A percentile compares a stretch with the other conserved stretches of the same genome.
phyloP scores from a whole-genome alignment of 768 basidiomycete species.

The Auricularia cornea region DNA sequence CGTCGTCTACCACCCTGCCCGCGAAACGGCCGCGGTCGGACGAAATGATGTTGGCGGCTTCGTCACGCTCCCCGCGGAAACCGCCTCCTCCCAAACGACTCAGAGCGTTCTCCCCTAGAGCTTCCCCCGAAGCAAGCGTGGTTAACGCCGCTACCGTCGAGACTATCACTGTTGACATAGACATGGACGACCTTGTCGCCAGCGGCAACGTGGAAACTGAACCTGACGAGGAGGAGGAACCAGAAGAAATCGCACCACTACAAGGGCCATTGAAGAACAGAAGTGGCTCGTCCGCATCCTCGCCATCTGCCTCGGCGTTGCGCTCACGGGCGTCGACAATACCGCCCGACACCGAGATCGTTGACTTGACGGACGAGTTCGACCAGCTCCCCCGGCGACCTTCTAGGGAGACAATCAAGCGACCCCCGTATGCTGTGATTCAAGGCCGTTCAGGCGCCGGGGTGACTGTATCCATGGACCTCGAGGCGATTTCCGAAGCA shows the following conservation, averaged over 20 bases:
- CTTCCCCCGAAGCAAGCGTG: neutral
- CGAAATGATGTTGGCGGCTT: no score
- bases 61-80: neutral
- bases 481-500: neutral
- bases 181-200: neutral
- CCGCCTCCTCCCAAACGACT: neutral
- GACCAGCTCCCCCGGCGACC: neutral
- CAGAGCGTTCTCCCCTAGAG: neutral
- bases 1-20: no score
- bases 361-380: neutral
- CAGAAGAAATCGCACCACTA: no score
- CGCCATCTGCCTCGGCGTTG: no score
- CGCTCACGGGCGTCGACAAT: neutral
- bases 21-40: no score
- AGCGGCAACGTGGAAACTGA: no score
- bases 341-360: neutral
- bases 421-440: neutral
- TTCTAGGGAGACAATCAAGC: neutral
- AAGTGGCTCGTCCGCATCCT: no score
- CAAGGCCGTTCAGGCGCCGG: no score
- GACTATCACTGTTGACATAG: neutral
- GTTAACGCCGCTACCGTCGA: no score
- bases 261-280: no score
- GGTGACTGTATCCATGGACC: neutral
- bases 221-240: no score